These are phyloP conservation scores for Penicillium antarcticum DNA, from an alignment of 495 filamentous ascomycete genomes.

Conservation along the genomic window DNA sequence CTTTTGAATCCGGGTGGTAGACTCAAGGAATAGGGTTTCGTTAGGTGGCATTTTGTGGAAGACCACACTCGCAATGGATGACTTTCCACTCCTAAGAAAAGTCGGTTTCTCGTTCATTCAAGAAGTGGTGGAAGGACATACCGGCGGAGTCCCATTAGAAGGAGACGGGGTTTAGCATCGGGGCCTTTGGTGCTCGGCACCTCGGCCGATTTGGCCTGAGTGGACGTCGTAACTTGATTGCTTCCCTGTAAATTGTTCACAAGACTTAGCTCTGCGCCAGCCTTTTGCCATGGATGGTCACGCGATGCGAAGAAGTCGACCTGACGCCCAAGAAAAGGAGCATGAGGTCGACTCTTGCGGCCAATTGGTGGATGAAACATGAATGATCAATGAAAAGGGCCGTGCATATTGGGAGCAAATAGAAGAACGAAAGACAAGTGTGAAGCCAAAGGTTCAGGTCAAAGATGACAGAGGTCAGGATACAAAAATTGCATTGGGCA, in stretches of 20 bases:
- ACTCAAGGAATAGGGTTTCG: constrained; percentile 92
- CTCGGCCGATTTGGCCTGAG: constrained; percentile 27
- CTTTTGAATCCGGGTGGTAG: constrained; percentile 87
- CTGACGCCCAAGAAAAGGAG: constrained; percentile 2
- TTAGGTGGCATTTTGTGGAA: constrained; percentile 95
- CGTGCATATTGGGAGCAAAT: constrained; percentile 11
- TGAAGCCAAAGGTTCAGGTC: background rate
- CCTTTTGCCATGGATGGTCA: constrained; percentile 16
- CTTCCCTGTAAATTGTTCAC: constrained; percentile 34
- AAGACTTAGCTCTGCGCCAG: constrained; percentile 37
- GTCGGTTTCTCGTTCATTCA: constrained; percentile 1
- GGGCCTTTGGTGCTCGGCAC: constrained; percentile 33
- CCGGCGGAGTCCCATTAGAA: constrained; percentile 96
- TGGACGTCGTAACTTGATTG: constrained; percentile 18
- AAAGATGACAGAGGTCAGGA: background rate
- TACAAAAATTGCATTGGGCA: background rate
- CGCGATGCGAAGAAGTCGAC: constrained; percentile 2
- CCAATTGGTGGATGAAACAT: constrained; percentile 3
- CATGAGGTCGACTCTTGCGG: constrained; percentile 9
- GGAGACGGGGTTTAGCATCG: constrained; percentile 73
- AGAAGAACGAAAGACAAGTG: background rate
- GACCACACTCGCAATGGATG: constrained; percentile 94
- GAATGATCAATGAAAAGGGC: constrained; percentile 1
- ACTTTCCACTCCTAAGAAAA: constrained; percentile 80
- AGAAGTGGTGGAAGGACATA: constrained; percentile 33